Evolutionary conservation across 2,329 filamentous ascomycete species (phyloP).

Genomic region (Apiospora kogelbergensis): DNA sequence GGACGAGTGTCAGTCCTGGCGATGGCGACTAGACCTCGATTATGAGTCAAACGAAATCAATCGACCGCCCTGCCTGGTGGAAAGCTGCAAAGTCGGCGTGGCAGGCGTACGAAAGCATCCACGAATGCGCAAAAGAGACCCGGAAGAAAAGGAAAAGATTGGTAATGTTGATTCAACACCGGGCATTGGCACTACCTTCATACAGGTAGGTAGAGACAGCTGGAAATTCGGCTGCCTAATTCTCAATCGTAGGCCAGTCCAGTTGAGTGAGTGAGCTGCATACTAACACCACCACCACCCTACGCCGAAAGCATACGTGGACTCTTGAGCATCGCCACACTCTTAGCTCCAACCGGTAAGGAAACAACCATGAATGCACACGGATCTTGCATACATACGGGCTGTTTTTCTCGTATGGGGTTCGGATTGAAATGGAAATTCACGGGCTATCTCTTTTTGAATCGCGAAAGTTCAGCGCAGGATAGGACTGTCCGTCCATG

Average conservation of each 20-base stretch:
- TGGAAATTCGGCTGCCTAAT: conserved; percentile 5
- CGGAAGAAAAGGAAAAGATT: not conserved
- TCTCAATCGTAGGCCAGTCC: not conserved
- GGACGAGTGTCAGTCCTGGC: not conserved
- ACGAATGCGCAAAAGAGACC: not conserved
- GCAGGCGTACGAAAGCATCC: conserved; percentile 2
- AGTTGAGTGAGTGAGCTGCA: not conserved
- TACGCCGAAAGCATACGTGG: not conserved
- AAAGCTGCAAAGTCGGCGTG: not conserved
- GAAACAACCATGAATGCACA: not conserved
- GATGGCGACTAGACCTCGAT: not conserved
- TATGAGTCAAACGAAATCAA: not conserved
- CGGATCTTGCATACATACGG: not conserved
- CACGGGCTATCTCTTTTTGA: not conserved
- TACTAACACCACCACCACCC: not conserved
- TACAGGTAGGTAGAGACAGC: not conserved
- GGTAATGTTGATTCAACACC: not conserved
- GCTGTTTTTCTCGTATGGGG: not conserved
- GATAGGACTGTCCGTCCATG: not conserved
- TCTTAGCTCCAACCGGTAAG: not conserved
- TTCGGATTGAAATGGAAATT: not conserved
- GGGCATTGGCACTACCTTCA: not conserved
- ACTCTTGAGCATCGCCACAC: conserved; percentile 6
- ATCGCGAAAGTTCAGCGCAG: not conserved
- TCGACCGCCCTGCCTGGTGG: not conserved